Conservation (phyloP, 345 rosid genomes). For the Mallotus nudiflorus region DNA sequence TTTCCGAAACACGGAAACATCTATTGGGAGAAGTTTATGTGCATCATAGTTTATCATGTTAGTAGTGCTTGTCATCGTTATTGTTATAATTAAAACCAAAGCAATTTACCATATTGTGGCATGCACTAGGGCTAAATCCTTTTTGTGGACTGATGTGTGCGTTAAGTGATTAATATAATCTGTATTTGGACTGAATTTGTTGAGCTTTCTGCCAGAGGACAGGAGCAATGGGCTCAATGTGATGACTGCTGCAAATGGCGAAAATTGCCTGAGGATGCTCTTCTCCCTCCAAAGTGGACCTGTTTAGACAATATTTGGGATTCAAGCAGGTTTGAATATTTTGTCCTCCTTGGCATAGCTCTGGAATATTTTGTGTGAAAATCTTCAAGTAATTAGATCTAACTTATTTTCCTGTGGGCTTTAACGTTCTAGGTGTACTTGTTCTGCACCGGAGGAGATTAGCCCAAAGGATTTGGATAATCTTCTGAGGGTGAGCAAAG, state of each 20-base stretch:
- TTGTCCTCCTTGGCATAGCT: too few relatives aligned
- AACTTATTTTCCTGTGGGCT: constrained; percentile 8
- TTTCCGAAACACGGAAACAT: too few relatives aligned
- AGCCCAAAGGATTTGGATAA: constrained; percentile 60
- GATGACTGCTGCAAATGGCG: constrained; percentile 90
- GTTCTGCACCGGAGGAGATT: constrained; percentile 68
- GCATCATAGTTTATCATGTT: too few relatives aligned
- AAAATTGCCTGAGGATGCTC: constrained; percentile 63
- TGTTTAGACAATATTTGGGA: constrained; percentile 82
- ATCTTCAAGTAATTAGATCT: background rate
- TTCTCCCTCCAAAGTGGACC: constrained; percentile 78
- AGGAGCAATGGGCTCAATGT: constrained; percentile 84
- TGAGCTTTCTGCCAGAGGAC: constrained; percentile 42
- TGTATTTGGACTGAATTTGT: constrained; percentile 12
- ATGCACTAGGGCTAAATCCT: background rate
- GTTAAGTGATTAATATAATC: background rate
- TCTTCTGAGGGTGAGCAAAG: constrained; percentile 52
- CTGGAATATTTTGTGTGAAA: constrained; percentile 1
- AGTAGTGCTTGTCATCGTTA: background rate
- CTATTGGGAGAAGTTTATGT: too few relatives aligned
- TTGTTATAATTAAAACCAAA: background rate
- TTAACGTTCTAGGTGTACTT: constrained; percentile 51
- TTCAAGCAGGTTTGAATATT: constrained; percentile 44
- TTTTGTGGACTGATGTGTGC: background rate
- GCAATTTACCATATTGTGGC: background rate